Evolutionary conservation across 2,329 filamentous ascomycete genomes (phyloP), one percentile per base, ranked within the genome.

Genomic region (Hortaea werneckii): DNA sequence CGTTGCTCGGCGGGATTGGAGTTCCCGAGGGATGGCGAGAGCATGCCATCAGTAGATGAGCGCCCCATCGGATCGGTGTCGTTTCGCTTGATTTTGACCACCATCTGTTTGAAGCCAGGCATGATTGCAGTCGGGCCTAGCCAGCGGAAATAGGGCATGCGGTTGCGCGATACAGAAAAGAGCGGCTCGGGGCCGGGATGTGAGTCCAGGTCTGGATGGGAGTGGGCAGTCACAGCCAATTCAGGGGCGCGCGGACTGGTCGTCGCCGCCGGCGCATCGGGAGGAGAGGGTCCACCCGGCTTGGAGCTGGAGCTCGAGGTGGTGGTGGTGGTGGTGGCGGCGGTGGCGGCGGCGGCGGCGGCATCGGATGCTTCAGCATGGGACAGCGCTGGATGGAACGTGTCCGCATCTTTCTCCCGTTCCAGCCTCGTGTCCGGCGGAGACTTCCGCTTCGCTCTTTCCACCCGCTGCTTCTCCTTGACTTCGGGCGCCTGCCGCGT

Each of bases 101-200:
- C 85, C 86, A 94, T 94, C 64, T 94, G 87, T 65, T 94, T 94
- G 68, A 88, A 94, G 20, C 87, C 87, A 1, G 87, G 87, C 43
- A 92, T 86, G 58, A 94, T 94, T 51, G 87, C 88, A 1, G 88
- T 94, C 0, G 87, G 86, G 0, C 87, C 88, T 61, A 94, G 92
- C 65, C 92, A 94, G 49, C 88, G 76, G 58, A 94, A 94, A 62
- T 92, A 95, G 0, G 87, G 87, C 52, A 94, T 85, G 44, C 83
- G 77, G 58, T 83, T 77, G 71, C 61, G 69, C 9, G 58, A 54
- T 6, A 57, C 54, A 1, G 61, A 53, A 45, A 65, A 63, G 4
- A 63, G 43, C 8, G 62, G 54, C 27, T 53, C 49, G 11, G 13
- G 40, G 20, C 27, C 40, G 10, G 10, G 20, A 30, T 46, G 30